Evolutionary conservation across 1,139 yeast species (phyloP).

Genomic region (Debaryomyces robertsiae): DNA sequence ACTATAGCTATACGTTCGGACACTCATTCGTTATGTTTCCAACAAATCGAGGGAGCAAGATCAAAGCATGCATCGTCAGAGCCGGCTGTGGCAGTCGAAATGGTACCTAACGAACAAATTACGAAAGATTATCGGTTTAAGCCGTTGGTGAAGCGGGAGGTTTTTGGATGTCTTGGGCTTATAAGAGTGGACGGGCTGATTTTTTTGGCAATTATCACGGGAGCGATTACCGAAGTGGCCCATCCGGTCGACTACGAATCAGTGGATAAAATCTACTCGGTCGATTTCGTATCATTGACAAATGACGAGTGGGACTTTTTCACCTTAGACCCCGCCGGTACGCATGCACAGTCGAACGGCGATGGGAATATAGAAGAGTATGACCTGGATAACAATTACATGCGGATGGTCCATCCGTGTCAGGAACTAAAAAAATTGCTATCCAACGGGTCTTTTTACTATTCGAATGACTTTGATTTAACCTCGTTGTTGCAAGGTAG

Average conservation of each 20-base stretch:
- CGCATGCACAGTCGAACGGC: constrained; percentile 41
- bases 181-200: constrained; percentile 67
- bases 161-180: constrained; percentile 84
- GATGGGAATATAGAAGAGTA: constrained; percentile 16
- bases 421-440: constrained; percentile 73
- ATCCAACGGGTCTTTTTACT: constrained; percentile 88
- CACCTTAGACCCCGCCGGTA: constrained; percentile 64
- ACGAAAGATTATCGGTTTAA: constrained; percentile 46
- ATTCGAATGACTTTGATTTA: constrained; percentile 87
- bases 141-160: constrained; percentile 55
- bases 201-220: constrained; percentile 79
- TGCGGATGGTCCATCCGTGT: constrained; percentile 75
- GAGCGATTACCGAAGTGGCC: constrained; percentile 74
- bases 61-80: constrained; percentile 14
- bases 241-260: constrained; percentile 78
- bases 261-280: constrained; percentile 76
- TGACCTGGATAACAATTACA: constrained; percentile 25
- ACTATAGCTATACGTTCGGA: constrained; percentile 56
- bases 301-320: constrained; percentile 78
- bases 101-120: constrained; percentile 44
- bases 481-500: constrained; percentile 80
- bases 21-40: constrained; percentile 52
- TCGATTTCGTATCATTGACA: constrained; percentile 80
- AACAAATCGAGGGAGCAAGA: constrained; percentile 25
- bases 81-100: constrained; percentile 55